Base-by-base conservation (phyloP, 257 asterid species). In the Cynanchum wilfordii region DNA sequence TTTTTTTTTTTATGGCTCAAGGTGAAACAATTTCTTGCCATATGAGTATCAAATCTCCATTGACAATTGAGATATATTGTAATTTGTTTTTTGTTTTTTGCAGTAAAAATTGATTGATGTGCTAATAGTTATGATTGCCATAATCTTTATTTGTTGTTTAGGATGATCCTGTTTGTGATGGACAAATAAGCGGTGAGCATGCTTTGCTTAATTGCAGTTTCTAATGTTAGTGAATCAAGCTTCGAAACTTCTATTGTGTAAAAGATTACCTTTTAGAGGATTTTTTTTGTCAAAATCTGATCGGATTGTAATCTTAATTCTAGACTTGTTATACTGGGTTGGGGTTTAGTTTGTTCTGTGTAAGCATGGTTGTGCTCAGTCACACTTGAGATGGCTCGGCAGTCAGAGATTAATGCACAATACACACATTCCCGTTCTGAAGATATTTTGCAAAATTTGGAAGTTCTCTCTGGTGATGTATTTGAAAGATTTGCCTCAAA, bases 111-210 rank as follows among this genome's bases (percentile, higher is more conserved):
- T 12, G 57, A 42, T 12, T 44, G 4, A 22, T 67, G 42, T 20
- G 19, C 2, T 25, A 3, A 7, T 27, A 3, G n/a, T 66, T 58
- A 29, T 57, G 52, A 68, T 59, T 75, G 19, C 5, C 33, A n/a
- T n/a, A n/a, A n/a, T n/a, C n/a, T n/a, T n/a, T n/a, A n/a, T n/a
- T n/a, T n/a, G n/a, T n/a, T n/a, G n/a, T n/a, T n/a, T n/a, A n/a
- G n/a, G 90, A 92, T 76, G 96, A 95, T 84, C 96, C 97, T 69
- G 79, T 81, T 33, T 86, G 45, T 44, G 99, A 97, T 1, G 96
- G 96, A 81, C 90, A 90, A 81, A 87, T 92, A 82, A 95, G 98
- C 75, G 89, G 96, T 15, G 98, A 95, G 79, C 96, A 90, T 57
- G 98, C 97, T 76, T 84, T 89, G 15, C 83, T 92, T 67, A 24